Percentiles rank a stretch among this genome's conserved stretches.
phyloP scores from a whole-genome alignment of 164 flowering plant species.

The Piper betle region DNA sequence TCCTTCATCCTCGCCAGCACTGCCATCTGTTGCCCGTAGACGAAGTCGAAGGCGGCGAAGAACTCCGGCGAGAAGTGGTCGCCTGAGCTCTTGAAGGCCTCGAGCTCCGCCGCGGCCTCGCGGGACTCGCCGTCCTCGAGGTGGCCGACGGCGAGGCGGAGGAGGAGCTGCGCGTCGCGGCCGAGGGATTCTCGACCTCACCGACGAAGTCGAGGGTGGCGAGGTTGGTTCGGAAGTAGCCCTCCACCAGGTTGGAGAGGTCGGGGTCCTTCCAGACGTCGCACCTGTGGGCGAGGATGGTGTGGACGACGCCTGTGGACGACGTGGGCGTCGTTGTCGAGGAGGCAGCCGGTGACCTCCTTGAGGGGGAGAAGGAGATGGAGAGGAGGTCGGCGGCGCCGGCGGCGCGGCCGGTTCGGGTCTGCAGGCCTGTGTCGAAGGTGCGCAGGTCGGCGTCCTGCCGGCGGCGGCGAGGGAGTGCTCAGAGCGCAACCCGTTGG shows the following conservation, averaged over 20 bases:
- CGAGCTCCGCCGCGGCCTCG: conserved; percentile 30
- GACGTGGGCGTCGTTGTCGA: conserved; percentile 70
- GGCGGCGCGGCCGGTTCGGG: conserved; percentile 36
- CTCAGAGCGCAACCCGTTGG: too few species aligned
- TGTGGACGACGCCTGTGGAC: too few species aligned
- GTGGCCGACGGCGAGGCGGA: conserved; percentile 45
- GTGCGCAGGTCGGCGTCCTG: conserved; percentile 48
- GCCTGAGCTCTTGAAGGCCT: conserved; percentile 46
- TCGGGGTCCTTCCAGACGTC: conserved; percentile 70
- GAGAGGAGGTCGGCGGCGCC: conserved; percentile 38
- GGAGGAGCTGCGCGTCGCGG: conserved; percentile 49
- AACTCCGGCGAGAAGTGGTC: conserved; percentile 69
- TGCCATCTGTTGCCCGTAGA: conserved; percentile 37
- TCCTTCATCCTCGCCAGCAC: conserved; percentile 48
- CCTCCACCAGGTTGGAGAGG: conserved; percentile 49
- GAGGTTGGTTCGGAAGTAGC: conserved; percentile 62
- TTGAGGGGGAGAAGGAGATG: conserved; percentile 49
- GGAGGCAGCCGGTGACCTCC: conserved; percentile 48
- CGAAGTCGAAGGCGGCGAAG: conserved; percentile 35
- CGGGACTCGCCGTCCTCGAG: conserved; percentile 35
- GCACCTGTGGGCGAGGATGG: conserved; percentile 42
- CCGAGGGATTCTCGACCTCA: conserved; percentile 51
- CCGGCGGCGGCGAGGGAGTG: too few species aligned
- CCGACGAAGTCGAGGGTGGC: conserved; percentile 64
- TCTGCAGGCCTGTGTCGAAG: conserved; percentile 43